Base-by-base conservation (phyloP, 371 early-diverging fungal genomes). In the Mucor velutinosus region DNA sequence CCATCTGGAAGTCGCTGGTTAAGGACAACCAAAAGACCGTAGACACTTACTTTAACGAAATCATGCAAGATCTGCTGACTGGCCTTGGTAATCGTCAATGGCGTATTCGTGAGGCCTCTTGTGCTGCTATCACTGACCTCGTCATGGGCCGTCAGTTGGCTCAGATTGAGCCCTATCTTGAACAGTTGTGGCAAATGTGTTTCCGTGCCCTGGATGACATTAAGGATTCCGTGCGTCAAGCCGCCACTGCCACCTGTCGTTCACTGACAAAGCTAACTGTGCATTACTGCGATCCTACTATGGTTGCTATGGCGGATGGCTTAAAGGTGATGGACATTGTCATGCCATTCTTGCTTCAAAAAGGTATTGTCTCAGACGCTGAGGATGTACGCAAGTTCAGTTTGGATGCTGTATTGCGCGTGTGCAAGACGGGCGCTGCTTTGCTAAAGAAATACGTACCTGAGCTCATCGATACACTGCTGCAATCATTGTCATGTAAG, bases 171-270 rank as follows among this genome's bases (percentile, higher is more conserved):
- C 89, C 90, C 0, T 90, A 92, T 60, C 66, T 95, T 45, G 91
- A 94, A 62, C 78, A 83, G 3, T 73, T 94, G 19, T 97, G 98
- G 98, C 84, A 78, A 30, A 94, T 95, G 93, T 86, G 88, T 25
- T 97, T 97, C 85, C 80, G 95, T 29, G 90, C 91, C 12, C 71
- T 97, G 60, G 98, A 97, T 71, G 98, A 97, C 64, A 95, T 97
- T 71, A 96, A 96, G 71, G 96, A 94, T 70, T 93, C 91, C 51
- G 98, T 97, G 5, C 86, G 97, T 4, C 77, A 85, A 45, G 93
- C 96, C 0, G 97, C 93, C 1, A 91, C 95, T 15, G 83, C 86
- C 66, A 85, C 93, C 7, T 94, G 94, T 78, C 89, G 91, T 58
- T 83, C 90, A 0, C 70, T 97, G 65, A 92, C 93, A 3, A 86